Conservation (phyloP, 1,139 yeast species). For the Sugiyamaella japonica region DNA sequence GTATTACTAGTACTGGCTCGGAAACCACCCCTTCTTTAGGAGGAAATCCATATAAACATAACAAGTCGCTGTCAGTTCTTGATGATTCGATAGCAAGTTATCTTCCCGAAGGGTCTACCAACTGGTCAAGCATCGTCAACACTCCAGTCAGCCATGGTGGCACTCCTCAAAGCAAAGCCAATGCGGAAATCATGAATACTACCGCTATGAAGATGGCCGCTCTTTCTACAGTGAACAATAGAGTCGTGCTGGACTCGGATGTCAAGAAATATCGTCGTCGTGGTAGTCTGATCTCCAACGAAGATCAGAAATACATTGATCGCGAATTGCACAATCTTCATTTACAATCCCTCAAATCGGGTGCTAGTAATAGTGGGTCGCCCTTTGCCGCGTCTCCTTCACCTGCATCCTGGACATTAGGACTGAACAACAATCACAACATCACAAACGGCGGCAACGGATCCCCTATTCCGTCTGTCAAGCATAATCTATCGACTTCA, state of each 20-base stretch:
- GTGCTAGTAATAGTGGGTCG: background rate
- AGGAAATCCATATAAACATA: slow-evolving; percentile 19
- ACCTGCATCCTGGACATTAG: slow-evolving; percentile 17
- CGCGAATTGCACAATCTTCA: slow-evolving; percentile 26
- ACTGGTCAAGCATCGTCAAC: slow-evolving; percentile 34
- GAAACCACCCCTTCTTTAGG: slow-evolving; percentile 3
- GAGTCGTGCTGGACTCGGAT: slow-evolving; percentile 34
- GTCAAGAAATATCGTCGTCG: slow-evolving; percentile 36
- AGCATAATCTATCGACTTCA: slow-evolving; percentile 15
- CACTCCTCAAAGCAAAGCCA: slow-evolving; percentile 27
- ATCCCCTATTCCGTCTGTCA: slow-evolving; percentile 4
- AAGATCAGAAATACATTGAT: slow-evolving; percentile 27
- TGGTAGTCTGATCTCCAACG: slow-evolving; percentile 26
- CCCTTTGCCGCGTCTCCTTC: slow-evolving; percentile 19
- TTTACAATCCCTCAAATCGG: slow-evolving; percentile 13
- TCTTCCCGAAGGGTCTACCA: slow-evolving; percentile 28
- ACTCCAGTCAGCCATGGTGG: slow-evolving; percentile 28
- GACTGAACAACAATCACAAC: slow-evolving; percentile 1
- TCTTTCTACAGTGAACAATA: slow-evolving; percentile 35
- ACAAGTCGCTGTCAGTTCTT: slow-evolving; percentile 27
- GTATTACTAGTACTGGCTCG: slow-evolving; percentile 5
- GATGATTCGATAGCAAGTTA: slow-evolving; percentile 24
- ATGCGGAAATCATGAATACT: slow-evolving; percentile 34
- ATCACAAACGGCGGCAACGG: background rate
- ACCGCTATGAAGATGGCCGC: slow-evolving; percentile 44